A percentile compares a stretch with the other conserved stretches of the same genome.
Conservation (phyloP, 345 rosid species). For the Orychophragmus violaceus region DNA sequence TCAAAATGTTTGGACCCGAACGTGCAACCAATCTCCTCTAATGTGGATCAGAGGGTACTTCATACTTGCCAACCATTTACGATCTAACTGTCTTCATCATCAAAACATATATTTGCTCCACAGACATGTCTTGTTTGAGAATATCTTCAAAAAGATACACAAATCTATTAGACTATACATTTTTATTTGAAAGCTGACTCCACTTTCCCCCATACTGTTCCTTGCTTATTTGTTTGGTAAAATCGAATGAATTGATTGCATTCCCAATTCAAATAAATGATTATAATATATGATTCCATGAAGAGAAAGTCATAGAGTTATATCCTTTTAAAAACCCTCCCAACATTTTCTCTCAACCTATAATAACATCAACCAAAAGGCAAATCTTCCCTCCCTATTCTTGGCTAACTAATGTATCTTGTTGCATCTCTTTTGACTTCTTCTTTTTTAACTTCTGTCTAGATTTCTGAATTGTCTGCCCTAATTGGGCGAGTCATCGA, state of each 20-base stretch:
- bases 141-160: not conserved
- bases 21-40: conserved; percentile 29
- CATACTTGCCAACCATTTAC: conserved; percentile 6
- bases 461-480: not conserved
- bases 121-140: not conserved
- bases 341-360: conserved; percentile 11
- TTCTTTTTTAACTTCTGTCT: not conserved
- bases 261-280: not conserved
- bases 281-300: not conserved
- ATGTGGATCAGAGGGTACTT: not conserved
- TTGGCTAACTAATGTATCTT: not conserved
- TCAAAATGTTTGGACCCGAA: not conserved
- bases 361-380: not conserved
- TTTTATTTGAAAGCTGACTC: not conserved
- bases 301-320: not conserved
- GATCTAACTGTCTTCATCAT: not conserved
- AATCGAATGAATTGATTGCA: not conserved
- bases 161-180: not conserved
- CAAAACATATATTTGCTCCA: not conserved
- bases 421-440: conserved; percentile 7
- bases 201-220: not conserved
- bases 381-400: not conserved
- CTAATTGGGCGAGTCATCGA: not conserved
- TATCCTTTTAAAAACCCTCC: not conserved
- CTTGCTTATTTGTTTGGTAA: not conserved